phyloP scores from a whole-genome alignment of 371 early-diverging fungal genomes.

The Mucor piriformis region DNA sequence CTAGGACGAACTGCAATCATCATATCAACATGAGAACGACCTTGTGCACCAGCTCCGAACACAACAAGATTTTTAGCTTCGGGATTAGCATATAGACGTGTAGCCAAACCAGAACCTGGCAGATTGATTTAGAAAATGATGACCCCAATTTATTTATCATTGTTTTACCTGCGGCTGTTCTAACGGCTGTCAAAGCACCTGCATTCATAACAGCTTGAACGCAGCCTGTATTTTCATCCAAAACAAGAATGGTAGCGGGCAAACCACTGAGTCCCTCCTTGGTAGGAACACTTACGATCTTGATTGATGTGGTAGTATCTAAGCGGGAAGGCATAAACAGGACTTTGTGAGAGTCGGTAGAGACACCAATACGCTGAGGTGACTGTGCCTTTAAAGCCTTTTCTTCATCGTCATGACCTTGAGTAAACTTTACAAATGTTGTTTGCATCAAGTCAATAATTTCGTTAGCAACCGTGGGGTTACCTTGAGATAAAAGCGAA shows the following conservation, averaged over 20 bases:
- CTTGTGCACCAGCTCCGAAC: constrained; percentile 68
- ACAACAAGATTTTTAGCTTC: constrained; percentile 49
- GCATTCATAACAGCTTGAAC: constrained; percentile 62
- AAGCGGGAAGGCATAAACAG: constrained; percentile 66
- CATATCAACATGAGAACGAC: constrained; percentile 59
- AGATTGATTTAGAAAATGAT: too few species aligned
- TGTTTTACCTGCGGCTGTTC: constrained; percentile 64
- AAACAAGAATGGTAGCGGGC: constrained; percentile 56
- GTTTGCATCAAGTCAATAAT: constrained; percentile 46
- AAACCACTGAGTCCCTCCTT: constrained; percentile 53
- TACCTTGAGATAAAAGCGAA: constrained; percentile 25
- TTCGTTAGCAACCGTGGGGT: constrained; percentile 22
- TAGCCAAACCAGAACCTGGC: constrained; percentile 62
- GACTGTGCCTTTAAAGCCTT: constrained; percentile 47
- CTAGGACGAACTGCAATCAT: constrained; percentile 51
- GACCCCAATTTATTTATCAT: neutral
- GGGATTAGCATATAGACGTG: constrained; percentile 40
- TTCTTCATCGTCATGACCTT: constrained; percentile 24
- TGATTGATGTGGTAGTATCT: constrained; percentile 54
- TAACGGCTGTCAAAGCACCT: constrained; percentile 55
- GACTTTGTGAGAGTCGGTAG: constrained; percentile 46
- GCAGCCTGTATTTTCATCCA: constrained; percentile 54
- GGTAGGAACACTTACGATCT: constrained; percentile 60
- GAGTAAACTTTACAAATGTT: constrained; percentile 37
- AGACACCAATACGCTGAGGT: constrained; percentile 51